Evolutionary conservation across 495 filamentous ascomycete species (phyloP), one percentile per base, ranked within the genome.

Genomic region (Aspergillus funiculosus): DNA sequence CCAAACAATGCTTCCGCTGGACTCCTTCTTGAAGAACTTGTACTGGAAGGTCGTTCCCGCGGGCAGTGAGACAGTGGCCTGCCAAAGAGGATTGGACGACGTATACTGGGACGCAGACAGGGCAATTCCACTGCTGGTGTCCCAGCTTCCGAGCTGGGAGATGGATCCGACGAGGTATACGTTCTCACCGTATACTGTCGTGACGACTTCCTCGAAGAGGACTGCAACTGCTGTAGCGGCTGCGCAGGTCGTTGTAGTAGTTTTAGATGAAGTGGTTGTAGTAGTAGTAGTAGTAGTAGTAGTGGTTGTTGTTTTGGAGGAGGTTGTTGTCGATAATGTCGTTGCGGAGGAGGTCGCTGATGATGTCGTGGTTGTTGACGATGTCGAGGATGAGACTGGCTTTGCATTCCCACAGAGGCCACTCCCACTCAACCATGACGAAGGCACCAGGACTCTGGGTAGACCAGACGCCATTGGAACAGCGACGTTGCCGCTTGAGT

Each of bases 11-110:
- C 48, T 61, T 2, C 79, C 76, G 51, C 76, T 71, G 0, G 54
- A 48, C 17, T 63, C 61, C 29, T 78, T 66, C 36, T 72, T 71
- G 45, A 86, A 73, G 50, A 77, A 86, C 63, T 86, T 86, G 55
- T 85, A 86, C 61, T 79, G 49, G 18, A 86, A 69, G 1, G 46
- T 54, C 28, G 63, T 63, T 0, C 77, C 77, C 0, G 68, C 69
- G 2, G 69, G 59, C 0, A 85, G 52, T 1, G 50, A 49, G 3
- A 83, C 41, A 0, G 69, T 72, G 0, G 54, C 69, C 14, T 39
- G 63, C 81, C 82, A 86, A 14, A 78, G 39, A 1, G 74, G 80
- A 53, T 82, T 70, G 29, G 53, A 64, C 1, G 53, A 46, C 1
- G 72, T 76, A 49, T 84, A 84, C 5, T 62, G 46, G 13, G 44